Conservation (phyloP, 345 rosid species). For the Carallia pectinifolia region DNA sequence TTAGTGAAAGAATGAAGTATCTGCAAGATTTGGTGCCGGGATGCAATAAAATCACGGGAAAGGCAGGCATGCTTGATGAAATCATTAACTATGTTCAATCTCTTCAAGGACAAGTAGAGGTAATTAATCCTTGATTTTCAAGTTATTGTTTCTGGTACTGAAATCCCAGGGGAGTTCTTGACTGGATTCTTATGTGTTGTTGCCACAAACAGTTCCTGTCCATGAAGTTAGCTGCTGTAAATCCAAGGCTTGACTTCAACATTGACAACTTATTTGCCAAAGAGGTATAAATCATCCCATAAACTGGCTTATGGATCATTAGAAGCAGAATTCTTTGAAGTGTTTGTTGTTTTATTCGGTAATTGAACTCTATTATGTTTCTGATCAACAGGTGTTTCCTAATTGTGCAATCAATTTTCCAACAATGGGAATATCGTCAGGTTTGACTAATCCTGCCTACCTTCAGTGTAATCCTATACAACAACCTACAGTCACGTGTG, state of each 20-base stretch:
- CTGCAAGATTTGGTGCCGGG: slow-evolving; percentile 82
- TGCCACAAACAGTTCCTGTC: slow-evolving; percentile 55
- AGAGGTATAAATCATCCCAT: slow-evolving; percentile 37
- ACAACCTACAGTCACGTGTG: slow-evolving; percentile 45
- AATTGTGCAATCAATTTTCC: slow-evolving; percentile 37
- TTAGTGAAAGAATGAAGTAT: slow-evolving; percentile 82
- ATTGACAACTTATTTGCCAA: slow-evolving; percentile 46
- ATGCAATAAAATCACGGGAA: slow-evolving; percentile 69
- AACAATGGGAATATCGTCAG: slow-evolving; percentile 46
- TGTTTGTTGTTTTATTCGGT: background rate
- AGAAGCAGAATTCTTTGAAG: background rate
- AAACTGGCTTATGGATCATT: background rate
- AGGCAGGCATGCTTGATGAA: slow-evolving; percentile 90
- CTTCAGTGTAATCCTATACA: slow-evolving; percentile 54
- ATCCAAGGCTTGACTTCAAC: slow-evolving; percentile 59
- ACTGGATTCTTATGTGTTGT: background rate
- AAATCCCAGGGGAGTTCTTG: background rate
- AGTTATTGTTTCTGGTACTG: background rate
- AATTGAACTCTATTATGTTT: background rate
- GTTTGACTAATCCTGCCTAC: slow-evolving; percentile 45
- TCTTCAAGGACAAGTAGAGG: slow-evolving; percentile 79
- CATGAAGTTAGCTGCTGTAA: slow-evolving; percentile 67
- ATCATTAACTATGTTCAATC: slow-evolving; percentile 85
- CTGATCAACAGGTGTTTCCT: slow-evolving; percentile 36
- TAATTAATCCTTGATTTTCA: slow-evolving; percentile 12